phyloP scores from a whole-genome alignment of 352 stramenopile species.

The Phytophthora citrophthora region DNA sequence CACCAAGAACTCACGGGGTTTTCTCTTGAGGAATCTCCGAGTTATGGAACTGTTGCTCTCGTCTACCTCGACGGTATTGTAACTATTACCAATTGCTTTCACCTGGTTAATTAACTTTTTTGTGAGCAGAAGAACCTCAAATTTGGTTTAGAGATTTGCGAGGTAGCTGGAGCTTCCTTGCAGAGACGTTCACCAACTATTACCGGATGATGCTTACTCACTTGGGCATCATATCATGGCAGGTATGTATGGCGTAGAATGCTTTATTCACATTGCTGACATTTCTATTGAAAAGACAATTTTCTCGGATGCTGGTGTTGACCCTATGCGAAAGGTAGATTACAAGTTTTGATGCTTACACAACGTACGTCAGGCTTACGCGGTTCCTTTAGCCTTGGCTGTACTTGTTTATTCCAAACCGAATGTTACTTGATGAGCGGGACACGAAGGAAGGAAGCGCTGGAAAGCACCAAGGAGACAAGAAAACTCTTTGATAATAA shows the following conservation, averaged over 20 bases:
- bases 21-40: constrained; percentile 60
- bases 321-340: constrained; percentile 61
- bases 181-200: constrained; percentile 73
- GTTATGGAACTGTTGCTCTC: constrained; percentile 65
- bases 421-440: constrained; percentile 61
- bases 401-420: constrained; percentile 76
- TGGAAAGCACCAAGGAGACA: constrained; percentile 1
- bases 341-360: too few species aligned
- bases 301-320: constrained; percentile 66
- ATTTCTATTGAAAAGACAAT: constrained; percentile 37
- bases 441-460: constrained; percentile 3
- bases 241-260: constrained; percentile 36
- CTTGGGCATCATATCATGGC: constrained; percentile 78
- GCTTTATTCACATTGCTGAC: not conserved
- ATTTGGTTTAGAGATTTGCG: constrained; percentile 73
- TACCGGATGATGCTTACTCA: constrained; percentile 86
- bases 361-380: not conserved
- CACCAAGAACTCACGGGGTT: constrained; percentile 47
- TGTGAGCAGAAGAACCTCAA: constrained; percentile 45
- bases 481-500: constrained; percentile 1
- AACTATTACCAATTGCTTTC: not conserved
- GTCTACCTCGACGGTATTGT: constrained; percentile 43
- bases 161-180: constrained; percentile 74
- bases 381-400: constrained; percentile 61
- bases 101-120: not conserved